Base-by-base conservation (phyloP, 2,329 filamentous ascomycete species). In the Diaporthe caulivora region DNA sequence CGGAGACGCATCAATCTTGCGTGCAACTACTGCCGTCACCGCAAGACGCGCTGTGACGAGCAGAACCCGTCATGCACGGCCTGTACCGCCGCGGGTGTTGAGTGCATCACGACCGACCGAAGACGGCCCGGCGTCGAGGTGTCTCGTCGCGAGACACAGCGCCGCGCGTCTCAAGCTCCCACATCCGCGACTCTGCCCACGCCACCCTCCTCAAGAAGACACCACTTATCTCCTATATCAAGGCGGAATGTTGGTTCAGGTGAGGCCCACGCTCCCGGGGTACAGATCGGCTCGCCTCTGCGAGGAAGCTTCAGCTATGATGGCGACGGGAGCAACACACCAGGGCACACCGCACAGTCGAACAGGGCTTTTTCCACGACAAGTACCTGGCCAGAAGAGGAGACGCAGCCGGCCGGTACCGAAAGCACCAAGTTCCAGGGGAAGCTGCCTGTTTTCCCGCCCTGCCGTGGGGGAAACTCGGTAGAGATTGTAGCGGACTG, bases 21-120 rank as follows among this genome's bases (percentile, higher is more conserved):
- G 13, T 78, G 77, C 69, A 78, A 78, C 62, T 76, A 77, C 62
- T 80, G 79, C 73, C 78, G 79, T 18, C 78, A 77, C 60, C 78
- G 79, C 74, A 80, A 80, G 75, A 79, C 79, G 18, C 78, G 79
- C 24, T 80, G 79, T 73, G 79, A 80, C 67, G 77, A 78, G n/a
- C 70, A 75, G 44, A 74, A 75, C 37, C 79, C 79, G 8, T 78
- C 77, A 47, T 80, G 79, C 65, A 58, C 13, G 21, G 55, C 55
- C 1, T 58, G 55, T 17, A 58, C 13, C 21, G 34, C 31, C 11
- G 55, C 55, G 4, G 55, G 55, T 13, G n/a, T 58, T n/a, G 55
- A 58, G 21, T 58, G 55, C n/a, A 10, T 58, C 15, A 58, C 55
- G 34, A 58, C 55, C 3, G 55, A 58, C 34, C 55, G 55, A n/a